These are phyloP conservation scores for Candida arabinofermentans DNA, from an alignment of 805 yeast genomes.

Conservation along the genomic window DNA sequence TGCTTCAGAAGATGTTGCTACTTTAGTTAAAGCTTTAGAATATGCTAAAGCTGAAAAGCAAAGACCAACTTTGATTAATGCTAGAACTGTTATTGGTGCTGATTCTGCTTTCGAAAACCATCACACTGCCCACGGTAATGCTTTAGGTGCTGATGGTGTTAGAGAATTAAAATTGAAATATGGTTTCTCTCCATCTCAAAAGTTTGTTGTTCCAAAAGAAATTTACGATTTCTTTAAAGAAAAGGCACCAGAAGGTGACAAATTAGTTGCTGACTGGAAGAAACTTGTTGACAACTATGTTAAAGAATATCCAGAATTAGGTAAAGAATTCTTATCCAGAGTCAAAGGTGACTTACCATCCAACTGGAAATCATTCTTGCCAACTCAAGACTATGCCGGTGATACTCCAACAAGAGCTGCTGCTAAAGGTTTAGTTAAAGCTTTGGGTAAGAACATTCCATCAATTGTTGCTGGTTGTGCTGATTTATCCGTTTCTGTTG, in stretches of 20 bases:
- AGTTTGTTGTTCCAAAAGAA: constrained; percentile 77
- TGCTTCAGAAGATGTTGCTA: constrained; percentile 81
- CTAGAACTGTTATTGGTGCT: constrained; percentile 88
- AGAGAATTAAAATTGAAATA: constrained; percentile 75
- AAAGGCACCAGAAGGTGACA: constrained; percentile 57
- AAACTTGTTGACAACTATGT: constrained; percentile 54
- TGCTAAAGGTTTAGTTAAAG: constrained; percentile 75
- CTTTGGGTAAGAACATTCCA: constrained; percentile 60
- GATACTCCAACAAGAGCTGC: constrained; percentile 93
- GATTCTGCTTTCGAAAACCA: constrained; percentile 87
- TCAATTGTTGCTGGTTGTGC: constrained; percentile 91
- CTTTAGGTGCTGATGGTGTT: constrained; percentile 90
- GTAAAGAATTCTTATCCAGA: constrained; percentile 77
- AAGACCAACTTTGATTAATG: constrained; percentile 78
- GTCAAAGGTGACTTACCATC: constrained; percentile 72
- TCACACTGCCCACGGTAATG: constrained; percentile 92
- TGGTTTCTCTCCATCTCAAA: constrained; percentile 85
- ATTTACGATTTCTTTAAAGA: constrained; percentile 68
- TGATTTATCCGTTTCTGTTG: constrained; percentile 87
- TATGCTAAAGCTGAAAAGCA: constrained; percentile 28
- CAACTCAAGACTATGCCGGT: constrained; percentile 78
- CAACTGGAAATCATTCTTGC: constrained; percentile 78
- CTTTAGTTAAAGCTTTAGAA: constrained; percentile 56
- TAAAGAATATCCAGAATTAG: constrained; percentile 69
- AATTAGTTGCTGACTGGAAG: constrained; percentile 74